Evolutionary conservation across 495 filamentous ascomycete species (phyloP), one percentile per base, ranked within the genome.

Genomic region (Poronia punctata): DNA sequence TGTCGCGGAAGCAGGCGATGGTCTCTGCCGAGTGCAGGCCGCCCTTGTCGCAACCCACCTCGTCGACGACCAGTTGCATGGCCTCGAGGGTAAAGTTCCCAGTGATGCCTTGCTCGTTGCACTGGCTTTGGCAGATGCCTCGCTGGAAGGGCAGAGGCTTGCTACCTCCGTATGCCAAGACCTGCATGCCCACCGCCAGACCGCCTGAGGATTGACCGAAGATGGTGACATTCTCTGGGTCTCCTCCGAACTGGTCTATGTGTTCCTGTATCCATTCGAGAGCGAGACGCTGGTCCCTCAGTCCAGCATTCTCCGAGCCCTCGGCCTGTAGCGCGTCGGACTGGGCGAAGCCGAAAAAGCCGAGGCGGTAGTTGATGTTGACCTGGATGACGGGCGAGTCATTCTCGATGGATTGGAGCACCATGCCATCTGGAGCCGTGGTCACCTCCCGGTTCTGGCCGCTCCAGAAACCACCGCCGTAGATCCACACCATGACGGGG

Each of bases 161-260:
- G 11, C 40, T 54, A 16, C 62, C 65, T n/a, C 52, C 57, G 34
- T 59, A 69, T 3, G 64, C 59, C 28, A 59, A 49, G 19, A 68
- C 54, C 11, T 71, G 67, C 26, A 68, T 46, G 9, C 64, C 60
- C 16, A 71, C 64, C 22, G 64, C 50, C n/a, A 57, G 46, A 10
- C 64, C 62, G 2, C 74, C 72, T 6, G 74, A 75, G 14, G 67
- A 73, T 45, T 79, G 72, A 9, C 76, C 79, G 31, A 68, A 71
- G 37, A 80, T 67, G 0, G 66, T 68, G 46, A 81, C 73, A 15
- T 60, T 64, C 0, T 56, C 33, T 2, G 72, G 60, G 46, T 81
- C 67, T 14, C 78, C 78, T 27, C 78, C 79, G 46, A 84, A 84
- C 10, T 56, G 63, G 47, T 50, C 60, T 34, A 80, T 75, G 46